Percentiles rank a stretch among this genome's conserved stretches.
Evolutionary conservation across 306 rosid genomes (phyloP).

Genomic region (Vigna reflexopilosa): DNA sequence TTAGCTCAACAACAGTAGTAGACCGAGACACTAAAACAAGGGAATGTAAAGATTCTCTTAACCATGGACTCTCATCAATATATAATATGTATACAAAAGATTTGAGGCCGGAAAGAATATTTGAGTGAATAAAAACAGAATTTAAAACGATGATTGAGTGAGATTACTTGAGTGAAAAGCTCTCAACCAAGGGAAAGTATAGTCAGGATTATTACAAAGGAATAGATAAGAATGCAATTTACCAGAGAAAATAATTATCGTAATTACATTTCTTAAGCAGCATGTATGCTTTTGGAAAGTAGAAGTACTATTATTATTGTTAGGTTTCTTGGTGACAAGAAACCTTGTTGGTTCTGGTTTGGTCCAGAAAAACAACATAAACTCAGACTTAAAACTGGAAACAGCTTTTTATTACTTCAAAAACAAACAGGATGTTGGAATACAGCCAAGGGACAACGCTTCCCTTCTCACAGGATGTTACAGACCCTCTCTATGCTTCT

Average conservation of each 20-base stretch:
- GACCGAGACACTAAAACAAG: background rate
- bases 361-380: no score
- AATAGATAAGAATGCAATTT: background rate
- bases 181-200: background rate
- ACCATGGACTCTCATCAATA: background rate
- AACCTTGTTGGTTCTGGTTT: no score
- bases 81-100: background rate
- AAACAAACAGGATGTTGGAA: no score
- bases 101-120: constrained; percentile 1
- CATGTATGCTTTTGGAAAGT: background rate
- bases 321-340: no score
- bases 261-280: background rate
- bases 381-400: no score
- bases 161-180: background rate
- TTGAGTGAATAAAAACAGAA: background rate
- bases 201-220: background rate
- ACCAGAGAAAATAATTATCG: background rate
- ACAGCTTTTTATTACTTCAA: no score
- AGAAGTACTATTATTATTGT: background rate
- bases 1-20: constrained; percentile 8
- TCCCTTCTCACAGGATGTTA: no score
- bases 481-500: no score
- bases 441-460: no score
- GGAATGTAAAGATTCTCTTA: background rate
- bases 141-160: background rate